Evolutionary conservation across 1,139 yeast genomes (phyloP), one percentile per base, ranked within the genome.

Genomic region (Blastobotrys serpentis): DNA sequence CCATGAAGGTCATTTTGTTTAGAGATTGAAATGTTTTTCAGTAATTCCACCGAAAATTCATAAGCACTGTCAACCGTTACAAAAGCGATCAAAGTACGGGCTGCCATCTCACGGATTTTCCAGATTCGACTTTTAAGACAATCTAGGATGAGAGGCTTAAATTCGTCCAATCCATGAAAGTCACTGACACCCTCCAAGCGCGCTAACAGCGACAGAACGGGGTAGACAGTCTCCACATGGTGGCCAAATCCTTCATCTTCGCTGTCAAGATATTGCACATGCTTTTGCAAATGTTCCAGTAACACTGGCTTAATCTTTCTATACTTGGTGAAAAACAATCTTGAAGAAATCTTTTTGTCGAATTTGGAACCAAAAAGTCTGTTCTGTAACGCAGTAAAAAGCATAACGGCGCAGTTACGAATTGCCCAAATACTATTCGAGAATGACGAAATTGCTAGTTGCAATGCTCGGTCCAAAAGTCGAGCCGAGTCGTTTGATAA

Each of bases 391-490:
- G 96, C 81, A 1, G 95, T 84, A 63, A 89, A 92, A 37, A 92
- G 73, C 98, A 92, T 92, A 23, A 90, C 85, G 0, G 96, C 88
- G 65, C 97, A 87, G 64, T 92, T 92, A 59, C 96, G 74, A 26
- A 92, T 76, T 0, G 96, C 82, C 98, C 98, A 90, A 26, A 81
- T 73, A 0, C 74, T 70, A 2, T 86, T 79, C 1, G 78, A 74
- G 65, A 90, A 87, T 33, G 82, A 76, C 1, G 68, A 58, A 37
- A 92, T 72, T 0, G 95, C 74, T 19, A 87, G 65, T 19, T 74
- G 74, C 34, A 90, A 68, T 0, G 86, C 83, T 11, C 69, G 67
- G 50, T 81, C 82, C 7, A 85, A 74, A 60, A 73, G 81, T 1
- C 66, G 64, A 0, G 75, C 66, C n/a, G 85, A 76, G 1, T 72